Percentiles rank a stretch among this genome's conserved stretches.
These are phyloP conservation scores for Lolium multiflorum DNA, from an alignment of 176 grass and related monocot genomes.

Conservation along the genomic window DNA sequence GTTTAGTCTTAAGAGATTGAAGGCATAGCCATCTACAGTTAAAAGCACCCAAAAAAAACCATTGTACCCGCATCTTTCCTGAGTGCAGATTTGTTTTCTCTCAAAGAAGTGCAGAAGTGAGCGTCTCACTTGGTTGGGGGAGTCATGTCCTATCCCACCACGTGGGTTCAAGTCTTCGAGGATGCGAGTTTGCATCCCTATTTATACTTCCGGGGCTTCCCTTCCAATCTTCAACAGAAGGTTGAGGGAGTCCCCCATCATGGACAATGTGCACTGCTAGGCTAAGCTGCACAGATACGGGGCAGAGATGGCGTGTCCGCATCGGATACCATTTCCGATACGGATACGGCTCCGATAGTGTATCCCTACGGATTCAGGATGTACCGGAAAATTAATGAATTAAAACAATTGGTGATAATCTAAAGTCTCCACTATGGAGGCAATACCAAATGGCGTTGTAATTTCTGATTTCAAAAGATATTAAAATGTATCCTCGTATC, in stretches of 20 bases:
- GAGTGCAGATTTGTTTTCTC: background rate
- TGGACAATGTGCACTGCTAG: constrained; percentile 4
- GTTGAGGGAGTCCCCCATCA: background rate
- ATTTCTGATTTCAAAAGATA: no score
- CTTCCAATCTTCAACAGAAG: background rate
- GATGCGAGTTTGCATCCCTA: background rate
- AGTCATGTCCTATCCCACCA: background rate
- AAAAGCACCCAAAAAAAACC: background rate
- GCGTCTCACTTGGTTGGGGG: background rate
- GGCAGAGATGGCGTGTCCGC: no score
- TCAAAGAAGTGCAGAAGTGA: constrained; percentile 4
- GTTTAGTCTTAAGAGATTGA: background rate
- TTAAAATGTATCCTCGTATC: no score
- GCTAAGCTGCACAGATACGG: no score
- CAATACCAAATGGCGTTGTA: no score
- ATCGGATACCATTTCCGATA: no score
- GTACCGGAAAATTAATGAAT: no score
- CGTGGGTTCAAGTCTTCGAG: background rate
- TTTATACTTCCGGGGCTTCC: background rate
- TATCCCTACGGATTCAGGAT: no score
- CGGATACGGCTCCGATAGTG: no score
- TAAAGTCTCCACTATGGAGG: no score
- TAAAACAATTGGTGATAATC: no score
- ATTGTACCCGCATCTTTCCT: constrained; percentile 5
- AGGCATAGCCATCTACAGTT: background rate